phyloP scores from a whole-genome alignment of 352 stramenopile species.

The Thraustotheca clavata region DNA sequence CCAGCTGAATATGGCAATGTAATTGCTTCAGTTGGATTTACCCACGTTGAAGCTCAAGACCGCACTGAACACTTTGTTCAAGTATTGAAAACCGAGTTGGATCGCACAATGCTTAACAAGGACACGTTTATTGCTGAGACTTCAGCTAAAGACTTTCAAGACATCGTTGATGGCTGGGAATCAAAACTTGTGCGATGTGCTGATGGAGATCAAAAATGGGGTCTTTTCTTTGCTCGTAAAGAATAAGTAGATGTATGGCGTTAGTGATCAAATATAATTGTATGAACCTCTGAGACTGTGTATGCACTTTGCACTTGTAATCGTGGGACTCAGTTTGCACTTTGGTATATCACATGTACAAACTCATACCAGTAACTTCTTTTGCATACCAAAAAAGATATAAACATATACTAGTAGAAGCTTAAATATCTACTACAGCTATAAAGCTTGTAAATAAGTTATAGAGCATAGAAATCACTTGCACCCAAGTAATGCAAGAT shows the following conservation, averaged over 20 bases:
- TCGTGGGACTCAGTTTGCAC: neutral
- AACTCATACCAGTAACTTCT: too few relatives aligned
- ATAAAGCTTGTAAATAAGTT: too few relatives aligned
- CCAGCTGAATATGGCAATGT: constrained; percentile 48
- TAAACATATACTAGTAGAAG: too few relatives aligned
- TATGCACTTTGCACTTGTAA: too few relatives aligned
- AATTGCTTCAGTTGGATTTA: constrained; percentile 43
- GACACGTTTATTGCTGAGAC: constrained; percentile 60
- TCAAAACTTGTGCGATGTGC: constrained; percentile 54
- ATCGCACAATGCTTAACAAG: constrained; percentile 44
- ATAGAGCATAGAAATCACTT: too few relatives aligned
- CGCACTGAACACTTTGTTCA: constrained; percentile 56
- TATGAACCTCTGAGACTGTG: too few relatives aligned
- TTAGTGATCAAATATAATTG: too few relatives aligned
- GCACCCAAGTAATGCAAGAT: too few relatives aligned
- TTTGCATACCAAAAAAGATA: too few relatives aligned
- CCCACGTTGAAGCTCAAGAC: constrained; percentile 45
- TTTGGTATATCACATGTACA: neutral
- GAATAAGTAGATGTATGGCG: constrained; percentile 17
- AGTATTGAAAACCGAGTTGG: constrained; percentile 54
- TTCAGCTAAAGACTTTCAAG: constrained; percentile 52
- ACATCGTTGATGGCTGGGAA: constrained; percentile 62
- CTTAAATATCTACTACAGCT: too few relatives aligned
- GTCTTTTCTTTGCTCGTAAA: constrained; percentile 61
- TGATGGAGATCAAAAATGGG: constrained; percentile 68